Evolutionary conservation across 192 early-diverging fungal genomes (phyloP), one percentile per base, ranked within the genome.

Genomic region (Coemansia sp.): DNA sequence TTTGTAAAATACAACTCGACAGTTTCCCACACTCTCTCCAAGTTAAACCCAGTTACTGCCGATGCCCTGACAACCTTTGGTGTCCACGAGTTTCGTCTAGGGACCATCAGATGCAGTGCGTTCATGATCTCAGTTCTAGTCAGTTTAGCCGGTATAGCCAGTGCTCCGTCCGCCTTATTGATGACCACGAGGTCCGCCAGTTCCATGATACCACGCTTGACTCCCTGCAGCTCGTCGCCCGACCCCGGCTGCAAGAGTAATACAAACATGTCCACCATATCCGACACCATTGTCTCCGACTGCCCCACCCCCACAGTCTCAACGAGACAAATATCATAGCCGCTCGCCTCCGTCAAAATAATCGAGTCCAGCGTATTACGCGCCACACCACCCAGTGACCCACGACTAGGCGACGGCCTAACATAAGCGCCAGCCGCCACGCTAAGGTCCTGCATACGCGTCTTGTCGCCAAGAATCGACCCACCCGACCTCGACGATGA

Each of bases 221-320:
- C 87, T 8, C 93, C 93, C 86, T 94, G 93, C 55, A 95, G 83
- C 71, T 95, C 93, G 77, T 95, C 93, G 50, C 93, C 93, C 8
- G 88, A 91, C 19, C 88, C 92, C 8, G 93, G 92, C 41, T 90
- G 89, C 36, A 93, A 88, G 36, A 93, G 77, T 3, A 93, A 76
- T 9, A 91, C 86, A 77, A 92, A 93, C 88, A 93, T 91, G 69
- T 94, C 93, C 20, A 92, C 91, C 88, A 94, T 93, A 22, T 93
- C 93, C 7, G 91, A 78, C 4, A 94, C 91, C 89, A 93, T 93
- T 5, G 88, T 92, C 71, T 94, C 93, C 2, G 89, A 91, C 72
- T 94, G 93, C 15, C 93, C 93, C 6, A 94, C 93, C 32, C 93
- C 93, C 9, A 94, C 92, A 1, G 93, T 93, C 70, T 94, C 93